These are phyloP conservation scores for Elongisporangium prolatum DNA, from an alignment of 352 stramenopile genomes.

Conservation along the genomic window DNA sequence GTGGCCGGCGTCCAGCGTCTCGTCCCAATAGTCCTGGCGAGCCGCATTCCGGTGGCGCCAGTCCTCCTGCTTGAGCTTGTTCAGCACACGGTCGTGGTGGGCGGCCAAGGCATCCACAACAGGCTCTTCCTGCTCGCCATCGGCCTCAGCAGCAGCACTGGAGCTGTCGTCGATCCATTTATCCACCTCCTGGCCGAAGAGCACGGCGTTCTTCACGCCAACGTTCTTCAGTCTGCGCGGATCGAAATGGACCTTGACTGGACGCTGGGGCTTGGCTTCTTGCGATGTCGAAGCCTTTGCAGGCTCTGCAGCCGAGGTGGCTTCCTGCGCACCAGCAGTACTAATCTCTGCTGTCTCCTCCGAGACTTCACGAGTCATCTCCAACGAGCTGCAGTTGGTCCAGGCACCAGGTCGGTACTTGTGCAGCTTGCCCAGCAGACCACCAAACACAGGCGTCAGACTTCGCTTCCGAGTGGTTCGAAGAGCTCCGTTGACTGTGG, in stretches of 20 bases:
- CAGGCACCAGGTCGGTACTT: slow-evolving; percentile 17
- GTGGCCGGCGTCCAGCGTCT: slow-evolving; percentile 67
- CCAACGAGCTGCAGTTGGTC: slow-evolving; percentile 17
- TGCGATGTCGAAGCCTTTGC: slow-evolving; percentile 2
- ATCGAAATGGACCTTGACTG: slow-evolving; percentile 41
- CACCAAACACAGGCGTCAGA: slow-evolving; percentile 26
- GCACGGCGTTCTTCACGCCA: slow-evolving; percentile 49
- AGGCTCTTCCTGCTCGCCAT: slow-evolving; percentile 15
- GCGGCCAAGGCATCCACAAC: slow-evolving; percentile 30
- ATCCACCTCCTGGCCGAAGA: slow-evolving; percentile 64
- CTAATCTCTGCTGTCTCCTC: not conserved
- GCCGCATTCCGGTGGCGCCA: slow-evolving; percentile 62
- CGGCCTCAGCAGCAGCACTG: slow-evolving; percentile 30
- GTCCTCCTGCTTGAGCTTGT: slow-evolving; percentile 71
- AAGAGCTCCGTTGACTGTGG: not conserved
- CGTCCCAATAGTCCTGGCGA: slow-evolving; percentile 74
- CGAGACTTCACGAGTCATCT: slow-evolving; percentile 17
- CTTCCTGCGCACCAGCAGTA: not conserved
- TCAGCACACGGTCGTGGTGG: slow-evolving; percentile 66
- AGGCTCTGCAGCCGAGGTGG: not conserved
- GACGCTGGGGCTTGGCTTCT: slow-evolving; percentile 6
- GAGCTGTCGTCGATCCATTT: slow-evolving; percentile 56
- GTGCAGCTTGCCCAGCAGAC: slow-evolving; percentile 30
- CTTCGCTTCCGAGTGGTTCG: slow-evolving; percentile 13
- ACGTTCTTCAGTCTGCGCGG: slow-evolving; percentile 48